phyloP scores from a whole-genome alignment of 129 eudicot genomes.

The Heracleum sosnowskyi region DNA sequence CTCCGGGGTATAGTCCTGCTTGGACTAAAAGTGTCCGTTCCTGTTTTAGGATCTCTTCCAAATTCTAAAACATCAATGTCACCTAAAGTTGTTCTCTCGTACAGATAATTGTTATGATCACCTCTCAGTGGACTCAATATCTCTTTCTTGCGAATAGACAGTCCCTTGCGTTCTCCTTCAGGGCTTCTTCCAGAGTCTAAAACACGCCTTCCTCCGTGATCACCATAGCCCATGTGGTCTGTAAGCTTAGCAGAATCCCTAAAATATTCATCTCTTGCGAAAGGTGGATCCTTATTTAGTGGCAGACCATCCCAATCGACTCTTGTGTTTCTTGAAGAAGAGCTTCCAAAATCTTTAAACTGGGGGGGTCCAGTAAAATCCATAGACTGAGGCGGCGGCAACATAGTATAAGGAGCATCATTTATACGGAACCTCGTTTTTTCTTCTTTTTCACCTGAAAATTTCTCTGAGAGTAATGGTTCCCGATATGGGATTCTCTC shows the following conservation, averaged over 20 bases:
- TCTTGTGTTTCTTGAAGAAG: slow-evolving; percentile 30
- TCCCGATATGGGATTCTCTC: slow-evolving; percentile 31
- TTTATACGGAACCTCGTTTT: slow-evolving; percentile 19
- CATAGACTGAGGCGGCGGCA: slow-evolving; percentile 24
- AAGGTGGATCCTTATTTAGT: slow-evolving; percentile 28
- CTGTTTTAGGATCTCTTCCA: slow-evolving; percentile 18
- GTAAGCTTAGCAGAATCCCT: slow-evolving; percentile 20
- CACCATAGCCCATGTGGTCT: slow-evolving; percentile 20
- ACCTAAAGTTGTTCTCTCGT: slow-evolving; percentile 18
- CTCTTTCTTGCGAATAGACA: slow-evolving; percentile 16
- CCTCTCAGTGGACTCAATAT: slow-evolving; percentile 26
- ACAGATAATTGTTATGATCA: slow-evolving; percentile 21
- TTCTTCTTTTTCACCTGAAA: slow-evolving; percentile 21
- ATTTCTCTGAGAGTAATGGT: slow-evolving; percentile 24
- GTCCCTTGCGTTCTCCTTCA: slow-evolving; percentile 15
- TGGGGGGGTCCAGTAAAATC: slow-evolving; percentile 28
- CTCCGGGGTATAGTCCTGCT: slow-evolving; percentile 25
- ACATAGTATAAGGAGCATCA: slow-evolving; percentile 15
- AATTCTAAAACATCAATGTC: slow-evolving; percentile 21
- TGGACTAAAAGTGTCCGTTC: slow-evolving; percentile 27
- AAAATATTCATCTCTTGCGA: slow-evolving; percentile 26
- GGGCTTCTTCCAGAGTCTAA: slow-evolving; percentile 19
- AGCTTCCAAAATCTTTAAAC: slow-evolving; percentile 31
- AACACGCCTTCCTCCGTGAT: slow-evolving; percentile 32
- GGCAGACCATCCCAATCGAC: slow-evolving; percentile 28